Base-by-base conservation (phyloP, 306 rosid genomes). In the Cajanus cajan region DNA sequence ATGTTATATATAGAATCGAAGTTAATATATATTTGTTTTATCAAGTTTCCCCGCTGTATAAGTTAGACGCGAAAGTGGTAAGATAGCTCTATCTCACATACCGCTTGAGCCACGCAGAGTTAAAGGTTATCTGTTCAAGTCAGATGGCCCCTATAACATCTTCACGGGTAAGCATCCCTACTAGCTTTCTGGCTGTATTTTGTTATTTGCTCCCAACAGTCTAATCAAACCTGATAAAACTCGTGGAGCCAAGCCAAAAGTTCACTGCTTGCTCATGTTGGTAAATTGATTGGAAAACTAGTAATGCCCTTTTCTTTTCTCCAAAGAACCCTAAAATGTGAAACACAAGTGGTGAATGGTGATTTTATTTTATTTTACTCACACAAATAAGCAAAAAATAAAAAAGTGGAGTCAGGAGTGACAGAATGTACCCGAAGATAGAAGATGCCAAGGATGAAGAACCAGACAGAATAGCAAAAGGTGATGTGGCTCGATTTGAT, bases 401-500 rank as follows among this genome's bases (percentile, higher is more conserved):
- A 7, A 76, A 15, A n/a, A n/a, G n/a, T n/a, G n/a, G n/a, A 77
- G 4, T 25, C n/a, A 25, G 25, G 14, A 28, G n/a, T 18, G 33
- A 34, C 3, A 24, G 5, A 28, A 48, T 12, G 58, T 15, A 18
- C 28, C 6, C 19, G 4, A 58, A 47, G 21, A 8, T 11, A 34
- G 18, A 34, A 9, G 10, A 41, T 0, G 73, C 9, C 40, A 65
- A 19, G 34, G 59, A 4, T 44, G 7, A 31, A 7, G 12, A 22
- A 59, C 8, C 9, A 21, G 25, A 73, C 45, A 22, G 4, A 28
- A 16, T 2, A 28, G 64, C 65, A 28, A 4, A 50, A 73, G 37
- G 40, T 5, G 36, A 75, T 0, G 85, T 59, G 85, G 78, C 72
- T 59, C 13, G 39, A 7, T 68, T 8, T 37, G 36, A 70, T 31